phyloP scores from a whole-genome alignment of 1,284 basidiomycete species.

The Agroathelia rolfsii region DNA sequence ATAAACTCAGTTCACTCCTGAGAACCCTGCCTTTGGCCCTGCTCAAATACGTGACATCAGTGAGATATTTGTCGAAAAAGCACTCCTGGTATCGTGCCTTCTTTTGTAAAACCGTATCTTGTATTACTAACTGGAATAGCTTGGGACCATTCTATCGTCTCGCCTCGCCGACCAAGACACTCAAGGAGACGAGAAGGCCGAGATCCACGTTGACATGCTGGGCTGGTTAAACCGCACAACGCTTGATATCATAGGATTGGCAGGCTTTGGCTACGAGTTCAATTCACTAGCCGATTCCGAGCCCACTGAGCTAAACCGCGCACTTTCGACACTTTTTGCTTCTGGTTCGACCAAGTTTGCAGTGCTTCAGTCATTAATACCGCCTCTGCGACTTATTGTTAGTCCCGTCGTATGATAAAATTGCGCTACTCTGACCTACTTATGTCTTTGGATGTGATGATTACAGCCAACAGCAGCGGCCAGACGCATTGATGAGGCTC shows the following conservation, averaged over 20 bases:
- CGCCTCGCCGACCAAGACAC: no score
- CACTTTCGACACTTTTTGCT: conserved; percentile 34
- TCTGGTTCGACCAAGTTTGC: conserved; percentile 16
- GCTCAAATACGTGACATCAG: neutral
- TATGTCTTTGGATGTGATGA: no score
- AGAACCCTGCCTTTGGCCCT: neutral
- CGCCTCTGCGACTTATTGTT: conserved; percentile 33
- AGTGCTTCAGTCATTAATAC: conserved; percentile 29
- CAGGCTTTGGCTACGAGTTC: conserved; percentile 64
- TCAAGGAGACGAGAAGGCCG: no score
- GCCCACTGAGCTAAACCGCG: conserved; percentile 38
- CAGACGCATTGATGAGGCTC: conserved; percentile 10
- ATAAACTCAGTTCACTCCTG: neutral
- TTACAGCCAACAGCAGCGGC: conserved; percentile 12
- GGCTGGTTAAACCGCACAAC: conserved; percentile 48
- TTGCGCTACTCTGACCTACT: conserved; percentile 2
- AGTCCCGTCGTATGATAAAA: conserved; percentile 14
- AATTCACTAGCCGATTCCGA: conserved; percentile 29
- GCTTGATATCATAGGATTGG: conserved; percentile 59
- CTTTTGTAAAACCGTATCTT: no score
- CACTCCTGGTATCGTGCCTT: neutral
- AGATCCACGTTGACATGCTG: conserved; percentile 43
- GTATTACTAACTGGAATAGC: no score
- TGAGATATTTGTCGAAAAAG: neutral
- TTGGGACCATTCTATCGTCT: no score